These are phyloP conservation scores for Acanthamoeba polyphaga DNA, from an alignment of 208 protist species.

Conservation along the genomic window DNA sequence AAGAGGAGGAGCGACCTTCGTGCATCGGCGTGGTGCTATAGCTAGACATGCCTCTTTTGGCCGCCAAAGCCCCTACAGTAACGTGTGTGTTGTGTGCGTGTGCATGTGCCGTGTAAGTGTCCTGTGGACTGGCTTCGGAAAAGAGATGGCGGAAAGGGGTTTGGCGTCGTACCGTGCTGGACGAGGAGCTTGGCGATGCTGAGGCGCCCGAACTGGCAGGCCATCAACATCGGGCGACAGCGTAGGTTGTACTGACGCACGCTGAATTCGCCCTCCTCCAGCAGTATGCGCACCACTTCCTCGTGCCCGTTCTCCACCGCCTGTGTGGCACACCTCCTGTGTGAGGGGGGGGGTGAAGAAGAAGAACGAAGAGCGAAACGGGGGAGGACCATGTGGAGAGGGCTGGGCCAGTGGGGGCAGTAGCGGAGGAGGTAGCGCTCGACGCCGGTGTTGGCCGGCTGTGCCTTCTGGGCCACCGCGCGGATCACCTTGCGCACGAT, in stretches of 20 bases:
- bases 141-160: too few relatives aligned
- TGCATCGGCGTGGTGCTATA: not conserved
- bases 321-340: not conserved
- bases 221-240: not conserved
- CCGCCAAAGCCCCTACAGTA: not conserved
- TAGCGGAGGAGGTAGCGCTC: not conserved
- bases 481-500: not conserved
- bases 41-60: not conserved
- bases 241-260: not conserved
- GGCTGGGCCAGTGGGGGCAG: not conserved
- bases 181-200: not conserved
- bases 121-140: too few relatives aligned
- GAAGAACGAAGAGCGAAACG: too few relatives aligned
- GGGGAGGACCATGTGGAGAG: not conserved
- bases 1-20: not conserved
- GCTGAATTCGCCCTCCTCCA: not conserved
- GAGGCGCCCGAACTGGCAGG: not conserved
- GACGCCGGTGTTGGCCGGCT: not conserved
- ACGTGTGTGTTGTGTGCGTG: not conserved
- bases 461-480: not conserved
- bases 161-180: not conserved
- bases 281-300: not conserved
- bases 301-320: not conserved
- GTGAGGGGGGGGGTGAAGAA: too few relatives aligned
- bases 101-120: too few relatives aligned